phyloP scores from a whole-genome alignment of 257 asterid genomes.

The Verbascum thapsus region DNA sequence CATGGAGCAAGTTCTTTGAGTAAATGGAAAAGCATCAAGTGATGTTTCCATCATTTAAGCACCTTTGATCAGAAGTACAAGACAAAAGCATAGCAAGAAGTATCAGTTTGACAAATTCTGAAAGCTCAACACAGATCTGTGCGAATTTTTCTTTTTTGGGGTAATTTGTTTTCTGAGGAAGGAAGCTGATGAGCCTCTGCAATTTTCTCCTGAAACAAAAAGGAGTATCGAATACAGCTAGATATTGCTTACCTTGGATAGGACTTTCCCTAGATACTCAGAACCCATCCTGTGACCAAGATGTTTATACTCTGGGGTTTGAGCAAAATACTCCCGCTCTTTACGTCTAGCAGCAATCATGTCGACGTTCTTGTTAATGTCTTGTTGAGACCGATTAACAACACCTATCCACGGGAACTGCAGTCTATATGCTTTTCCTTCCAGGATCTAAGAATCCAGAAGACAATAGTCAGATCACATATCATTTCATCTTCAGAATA shows the following conservation, averaged over 20 bases:
- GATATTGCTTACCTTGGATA: conserved; percentile 71
- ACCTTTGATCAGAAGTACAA: conserved; percentile 9
- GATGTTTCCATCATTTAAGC: neutral
- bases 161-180: neutral
- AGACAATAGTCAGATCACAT: conserved; percentile 20
- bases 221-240: neutral
- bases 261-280: conserved; percentile 93
- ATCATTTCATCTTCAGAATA: conserved; percentile 2
- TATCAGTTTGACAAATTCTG: neutral
- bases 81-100: neutral
- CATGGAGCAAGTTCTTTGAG: neutral
- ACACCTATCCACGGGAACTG: conserved; percentile 99
- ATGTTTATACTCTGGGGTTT: conserved; percentile 89
- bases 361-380: conserved; percentile 90
- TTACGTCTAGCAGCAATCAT: conserved; percentile 98
- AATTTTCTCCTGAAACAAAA: conserved; percentile 9
- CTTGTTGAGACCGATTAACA: conserved; percentile 94
- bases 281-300: conserved; percentile 90
- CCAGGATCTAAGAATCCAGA: conserved; percentile 68
- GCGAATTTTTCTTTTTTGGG: no score
- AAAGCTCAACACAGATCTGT: neutral
- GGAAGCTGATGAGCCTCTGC: conserved; percentile 16
- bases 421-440: conserved; percentile 83
- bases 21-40: conserved; percentile 1
- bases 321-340: conserved; percentile 90